Evolutionary conservation across 2,329 filamentous ascomycete genomes (phyloP), one percentile per base, ranked within the genome.

Genomic region (Lecanicillium sp.): DNA sequence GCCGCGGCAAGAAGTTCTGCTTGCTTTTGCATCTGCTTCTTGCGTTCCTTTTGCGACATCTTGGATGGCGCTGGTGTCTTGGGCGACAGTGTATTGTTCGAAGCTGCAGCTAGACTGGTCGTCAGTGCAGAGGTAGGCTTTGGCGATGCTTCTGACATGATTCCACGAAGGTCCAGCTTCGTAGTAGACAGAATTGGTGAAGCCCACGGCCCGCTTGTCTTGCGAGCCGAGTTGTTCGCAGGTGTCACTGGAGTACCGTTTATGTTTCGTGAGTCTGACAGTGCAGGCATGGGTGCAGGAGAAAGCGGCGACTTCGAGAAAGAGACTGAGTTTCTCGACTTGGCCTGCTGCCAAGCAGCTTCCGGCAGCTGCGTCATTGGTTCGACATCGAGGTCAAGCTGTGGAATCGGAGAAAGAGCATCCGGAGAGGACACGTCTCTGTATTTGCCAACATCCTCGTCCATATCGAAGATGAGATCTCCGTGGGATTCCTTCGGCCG

Each of bases 381-480:
- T 4, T 62, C 61, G 11, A 56, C 32, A 12, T 65, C 61, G 2
- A 58, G 49, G 14, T 59, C 56, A 9, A 54, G 52, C 9, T 51
- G 40, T 12, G 44, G 45, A 4, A 38, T 27, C 15, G 51, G 39
- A 3, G 56, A 52, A 23, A 56, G 52, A 6, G 52, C 49, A 11
- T 48, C 44, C 11, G 59, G 56, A 8, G 60, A 62, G 11, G 46
- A 41, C 3, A 66, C 62, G 41, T 63, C 69, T 21, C 54, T 52
- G 7, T 55, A 48, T 1, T 55, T 56, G 6, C 63, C 58, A 0
- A 58, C 54, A 9, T 74, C 75, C 36, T 90, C 90, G 50, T 95
- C 91, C 90, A 96, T 96, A 55, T 88, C 82, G 60, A 96, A 96
- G 64, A 95, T 95, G 47, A 96, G 74, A 56, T 96, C 90, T 30